Base-by-base conservation (phyloP, 2,329 filamentous ascomycete genomes). In the Scopulariopsis brevicaulis region DNA sequence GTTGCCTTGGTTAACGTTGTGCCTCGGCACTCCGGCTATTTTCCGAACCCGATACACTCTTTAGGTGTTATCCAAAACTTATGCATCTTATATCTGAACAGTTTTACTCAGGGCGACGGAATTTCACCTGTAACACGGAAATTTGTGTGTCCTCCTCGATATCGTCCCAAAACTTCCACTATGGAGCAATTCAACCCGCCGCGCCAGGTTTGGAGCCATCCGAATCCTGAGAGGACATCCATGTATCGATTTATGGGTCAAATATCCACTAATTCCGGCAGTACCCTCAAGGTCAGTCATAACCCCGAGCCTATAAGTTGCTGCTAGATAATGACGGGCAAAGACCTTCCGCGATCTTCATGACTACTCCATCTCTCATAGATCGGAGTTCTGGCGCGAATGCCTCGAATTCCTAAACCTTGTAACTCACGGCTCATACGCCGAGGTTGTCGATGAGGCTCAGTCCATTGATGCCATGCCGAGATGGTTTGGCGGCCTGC, bases 401-500 rank as follows among this genome's bases (percentile, higher is more conserved):
- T 70, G 86, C 54, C 89, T 88, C 72, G 73, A 81, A 28, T 77
- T 76, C 57, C 73, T 80, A 60, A 75, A 78, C 54, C 72, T 86
- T 58, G 83, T 91, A 62, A 76, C 90, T 64, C 76, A 79, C 43
- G 88, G 88, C 35, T 71, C 69, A 4, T 84, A 82, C 65, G 71
- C 70, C 0, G 70, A 66, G 10, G 82, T 87, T 1, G 84, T 94
- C 2, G 88, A 95, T 66, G 85, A 89, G 64, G 74, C 74, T 0
- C 76, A 80, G 1, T 82, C 85, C 1, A 89, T 95, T 68, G 84
- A 89, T 60, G 74, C 77, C 18, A 77, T 93, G 5, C 90, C 90
- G 0, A 72, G 76, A 48, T 95, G 90, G 90, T 95, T 94, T 68
- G 73, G 82, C 1, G 90, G 90, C 34, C 77, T 91, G 1, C 72